Conservation (phyloP, 805 yeast genomes). For the Wickerhamiella allomyrinae region DNA sequence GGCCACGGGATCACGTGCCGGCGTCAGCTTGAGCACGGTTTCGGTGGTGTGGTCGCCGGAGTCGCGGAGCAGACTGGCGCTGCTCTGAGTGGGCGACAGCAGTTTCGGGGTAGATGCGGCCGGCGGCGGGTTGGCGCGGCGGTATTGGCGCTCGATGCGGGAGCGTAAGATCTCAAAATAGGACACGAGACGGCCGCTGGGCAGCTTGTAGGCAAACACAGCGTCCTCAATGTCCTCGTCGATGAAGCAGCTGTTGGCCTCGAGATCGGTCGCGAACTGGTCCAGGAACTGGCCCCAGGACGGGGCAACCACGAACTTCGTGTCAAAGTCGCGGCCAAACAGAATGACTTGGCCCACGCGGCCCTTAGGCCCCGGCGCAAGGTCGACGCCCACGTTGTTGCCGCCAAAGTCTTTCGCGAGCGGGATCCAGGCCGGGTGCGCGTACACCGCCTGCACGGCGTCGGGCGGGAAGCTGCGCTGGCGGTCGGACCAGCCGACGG, state of each 20-base stretch:
- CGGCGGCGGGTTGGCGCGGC: conserved; percentile 3
- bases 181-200: conserved; percentile 60
- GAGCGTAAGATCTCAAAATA: conserved; percentile 44
- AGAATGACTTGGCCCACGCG: conserved; percentile 81
- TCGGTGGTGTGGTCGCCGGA: conserved; percentile 2
- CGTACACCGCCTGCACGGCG: conserved; percentile 57
- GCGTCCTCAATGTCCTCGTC: conserved; percentile 54
- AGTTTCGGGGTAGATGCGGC: conserved; percentile 3
- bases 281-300: conserved; percentile 83
- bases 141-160: conserved; percentile 25
- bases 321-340: conserved; percentile 89
- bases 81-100: conserved; percentile 11
- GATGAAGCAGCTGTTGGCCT: conserved; percentile 64
- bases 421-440: conserved; percentile 90
- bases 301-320: conserved; percentile 71
- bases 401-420: conserved; percentile 78
- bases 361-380: conserved; percentile 68
- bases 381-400: conserved; percentile 81
- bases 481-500: conserved; percentile 27
- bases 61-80: conserved; percentile 6
- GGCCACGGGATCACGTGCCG: background rate
- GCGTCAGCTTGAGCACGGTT: conserved; percentile 4
- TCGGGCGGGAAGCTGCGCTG: conserved; percentile 69
- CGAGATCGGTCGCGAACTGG: conserved; percentile 74
- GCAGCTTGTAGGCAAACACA: conserved; percentile 34